A percentile compares a stretch with the other conserved stretches of the same genome.
Conservation (phyloP, 495 filamentous ascomycete genomes). For the Aspergillus leporis region DNA sequence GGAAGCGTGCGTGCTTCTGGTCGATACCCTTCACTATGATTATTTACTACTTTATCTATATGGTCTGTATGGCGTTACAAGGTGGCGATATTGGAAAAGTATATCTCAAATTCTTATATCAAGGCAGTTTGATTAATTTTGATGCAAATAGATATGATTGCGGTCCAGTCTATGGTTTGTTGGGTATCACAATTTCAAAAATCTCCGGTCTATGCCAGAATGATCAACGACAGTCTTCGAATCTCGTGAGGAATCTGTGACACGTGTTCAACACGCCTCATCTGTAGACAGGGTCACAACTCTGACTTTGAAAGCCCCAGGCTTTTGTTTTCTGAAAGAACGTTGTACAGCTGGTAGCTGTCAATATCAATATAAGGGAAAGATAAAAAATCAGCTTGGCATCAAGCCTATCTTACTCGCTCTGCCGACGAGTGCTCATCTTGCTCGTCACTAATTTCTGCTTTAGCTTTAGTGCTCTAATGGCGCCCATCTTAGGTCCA, state of each 20-base stretch:
- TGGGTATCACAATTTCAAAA: slow-evolving; percentile 8
- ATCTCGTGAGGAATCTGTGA: background rate
- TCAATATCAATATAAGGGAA: background rate
- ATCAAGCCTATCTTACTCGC: background rate
- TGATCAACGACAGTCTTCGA: background rate
- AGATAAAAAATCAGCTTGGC: background rate
- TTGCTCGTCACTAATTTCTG: slow-evolving; percentile 14
- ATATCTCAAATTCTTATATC: slow-evolving; percentile 1
- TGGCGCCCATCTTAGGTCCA: slow-evolving; percentile 3
- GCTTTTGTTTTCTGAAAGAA: background rate
- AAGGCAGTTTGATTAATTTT: background rate
- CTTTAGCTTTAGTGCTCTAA: slow-evolving; percentile 16
- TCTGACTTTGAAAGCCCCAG: background rate
- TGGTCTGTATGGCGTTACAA: slow-evolving; percentile 4
- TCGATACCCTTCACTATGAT: slow-evolving; percentile 10
- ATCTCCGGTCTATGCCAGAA: background rate
- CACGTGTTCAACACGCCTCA: slow-evolving; percentile 3
- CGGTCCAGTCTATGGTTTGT: slow-evolving; percentile 6
- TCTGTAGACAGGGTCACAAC: background rate
- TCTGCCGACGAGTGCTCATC: slow-evolving; percentile 8
- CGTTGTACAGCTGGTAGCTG: background rate
- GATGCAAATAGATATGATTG: slow-evolving; percentile 2
- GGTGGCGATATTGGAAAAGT: slow-evolving; percentile 3
- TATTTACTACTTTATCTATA: slow-evolving; percentile 2
- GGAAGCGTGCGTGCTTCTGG: slow-evolving; percentile 4